Conservation (phyloP, 2,329 filamentous ascomycete genomes). For the Balansia obtecta region DNA sequence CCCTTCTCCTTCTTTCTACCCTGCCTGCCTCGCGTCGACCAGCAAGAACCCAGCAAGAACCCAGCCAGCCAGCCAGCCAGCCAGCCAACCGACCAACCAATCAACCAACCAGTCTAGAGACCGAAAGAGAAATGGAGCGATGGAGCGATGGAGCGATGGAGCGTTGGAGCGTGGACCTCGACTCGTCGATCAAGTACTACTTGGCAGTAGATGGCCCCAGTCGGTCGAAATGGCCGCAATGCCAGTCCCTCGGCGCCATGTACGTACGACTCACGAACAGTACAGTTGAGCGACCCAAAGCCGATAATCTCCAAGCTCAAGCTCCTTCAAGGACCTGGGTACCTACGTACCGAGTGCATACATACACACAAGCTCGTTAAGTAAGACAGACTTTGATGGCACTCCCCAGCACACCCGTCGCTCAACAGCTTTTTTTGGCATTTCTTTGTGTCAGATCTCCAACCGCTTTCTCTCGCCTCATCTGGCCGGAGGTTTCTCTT, state of each 20-base stretch:
- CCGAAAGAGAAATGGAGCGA: too few relatives aligned
- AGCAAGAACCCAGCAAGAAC: too few relatives aligned
- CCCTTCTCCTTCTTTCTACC: too few relatives aligned
- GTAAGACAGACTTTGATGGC: not conserved
- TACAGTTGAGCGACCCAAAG: not conserved
- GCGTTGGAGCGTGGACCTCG: not conserved
- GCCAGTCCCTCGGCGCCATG: not conserved
- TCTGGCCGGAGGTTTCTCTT: not conserved
- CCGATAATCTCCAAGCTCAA: not conserved
- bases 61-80: too few relatives aligned
- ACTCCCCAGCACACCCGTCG: not conserved
- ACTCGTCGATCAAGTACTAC: not conserved
- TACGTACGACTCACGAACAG: not conserved
- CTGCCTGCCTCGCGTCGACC: too few relatives aligned
- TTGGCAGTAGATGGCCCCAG: not conserved
- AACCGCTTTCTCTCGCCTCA: not conserved
- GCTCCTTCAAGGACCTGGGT: not conserved
- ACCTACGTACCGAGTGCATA: too few relatives aligned
- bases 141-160: too few relatives aligned
- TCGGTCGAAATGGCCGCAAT: conserved; percentile 1
- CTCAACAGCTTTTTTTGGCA: not conserved
- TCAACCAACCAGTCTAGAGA: too few relatives aligned
- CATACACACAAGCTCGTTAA: not conserved
- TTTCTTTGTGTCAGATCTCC: conserved; percentile 1
- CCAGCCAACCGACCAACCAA: too few relatives aligned